Conservation (phyloP, 352 stramenopile species). For the Phytophthora sansomeana region DNA sequence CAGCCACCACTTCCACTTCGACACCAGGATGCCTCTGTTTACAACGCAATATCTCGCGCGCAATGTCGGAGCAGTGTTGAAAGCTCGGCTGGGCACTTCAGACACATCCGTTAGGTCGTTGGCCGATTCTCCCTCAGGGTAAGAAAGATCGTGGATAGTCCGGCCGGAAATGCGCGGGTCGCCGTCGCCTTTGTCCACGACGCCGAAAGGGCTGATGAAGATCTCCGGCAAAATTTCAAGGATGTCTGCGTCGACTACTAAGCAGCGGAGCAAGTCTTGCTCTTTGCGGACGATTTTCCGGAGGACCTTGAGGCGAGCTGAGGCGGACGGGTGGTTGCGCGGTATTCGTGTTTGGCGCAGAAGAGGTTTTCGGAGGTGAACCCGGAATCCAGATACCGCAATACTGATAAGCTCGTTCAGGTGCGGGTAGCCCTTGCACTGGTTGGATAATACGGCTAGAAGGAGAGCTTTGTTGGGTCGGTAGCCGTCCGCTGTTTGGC, state of each 20-base stretch:
- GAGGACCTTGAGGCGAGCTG: background rate
- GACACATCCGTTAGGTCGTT: too few relatives aligned
- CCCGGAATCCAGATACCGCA: background rate
- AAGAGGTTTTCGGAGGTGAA: background rate
- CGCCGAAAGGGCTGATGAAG: constrained; percentile 2
- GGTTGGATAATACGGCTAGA: background rate
- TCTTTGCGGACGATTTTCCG: constrained; percentile 1
- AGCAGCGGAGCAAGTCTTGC: background rate
- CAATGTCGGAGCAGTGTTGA: too few relatives aligned
- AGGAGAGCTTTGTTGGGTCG: background rate
- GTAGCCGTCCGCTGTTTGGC: background rate
- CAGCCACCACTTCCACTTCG: too few relatives aligned
- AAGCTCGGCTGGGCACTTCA: too few relatives aligned
- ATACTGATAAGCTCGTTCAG: background rate
- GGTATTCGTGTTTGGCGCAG: background rate
- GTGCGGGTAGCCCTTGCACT: background rate
- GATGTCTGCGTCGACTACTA: background rate
- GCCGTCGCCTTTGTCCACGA: background rate
- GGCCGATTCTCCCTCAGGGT: background rate
- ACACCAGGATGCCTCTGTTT: too few relatives aligned
- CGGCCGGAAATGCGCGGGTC: background rate
- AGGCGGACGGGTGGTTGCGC: background rate
- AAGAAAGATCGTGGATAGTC: background rate
- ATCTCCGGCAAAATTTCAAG: background rate
- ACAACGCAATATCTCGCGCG: too few relatives aligned